Conservation (phyloP, 148 eudicot genomes). For the Fagopyrum tataricum region DNA sequence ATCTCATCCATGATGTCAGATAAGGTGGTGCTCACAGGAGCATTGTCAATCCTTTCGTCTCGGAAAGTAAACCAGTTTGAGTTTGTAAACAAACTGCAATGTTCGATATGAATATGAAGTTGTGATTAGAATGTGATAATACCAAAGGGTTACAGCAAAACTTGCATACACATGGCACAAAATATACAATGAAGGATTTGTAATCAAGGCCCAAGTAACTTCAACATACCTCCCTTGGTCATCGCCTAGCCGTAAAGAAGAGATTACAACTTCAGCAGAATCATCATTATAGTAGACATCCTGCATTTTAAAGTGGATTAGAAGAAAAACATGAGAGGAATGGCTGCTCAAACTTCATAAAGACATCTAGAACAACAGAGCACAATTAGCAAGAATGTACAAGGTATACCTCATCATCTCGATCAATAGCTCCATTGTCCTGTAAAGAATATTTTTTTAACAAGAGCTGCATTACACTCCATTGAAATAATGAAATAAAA, state of each 20-base stretch:
- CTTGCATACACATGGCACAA: not conserved
- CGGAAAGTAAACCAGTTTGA: slow-evolving; percentile 97
- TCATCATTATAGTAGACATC: slow-evolving; percentile 95
- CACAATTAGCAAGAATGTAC: not conserved
- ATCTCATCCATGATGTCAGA: slow-evolving; percentile 69
- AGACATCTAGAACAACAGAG: not conserved
- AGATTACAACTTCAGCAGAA: slow-evolving; percentile 95
- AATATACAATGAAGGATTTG: not conserved
- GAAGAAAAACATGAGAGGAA: not conserved
- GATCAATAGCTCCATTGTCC: slow-evolving; percentile 68
- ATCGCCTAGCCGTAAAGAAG: slow-evolving; percentile 90
- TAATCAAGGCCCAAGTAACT: not conserved
- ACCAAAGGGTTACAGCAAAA: not conserved
- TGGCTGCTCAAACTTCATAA: not conserved
- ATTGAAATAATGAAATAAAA: not conserved
- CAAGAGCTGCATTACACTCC: not conserved
- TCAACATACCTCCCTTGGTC: slow-evolving; percentile 82
- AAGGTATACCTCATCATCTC: slow-evolving; percentile 76
- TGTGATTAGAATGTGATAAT: not conserved
- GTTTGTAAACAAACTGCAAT: slow-evolving; percentile 87
- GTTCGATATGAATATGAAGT: not conserved
- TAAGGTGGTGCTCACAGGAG: slow-evolving; percentile 46
- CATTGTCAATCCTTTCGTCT: slow-evolving; percentile 54
- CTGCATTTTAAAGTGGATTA: slow-evolving; percentile 26
- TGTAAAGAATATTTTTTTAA: slow-evolving; percentile 16